Evolutionary conservation across 2,329 filamentous ascomycete genomes (phyloP).

Genomic region (Incumbomyces delicatus): DNA sequence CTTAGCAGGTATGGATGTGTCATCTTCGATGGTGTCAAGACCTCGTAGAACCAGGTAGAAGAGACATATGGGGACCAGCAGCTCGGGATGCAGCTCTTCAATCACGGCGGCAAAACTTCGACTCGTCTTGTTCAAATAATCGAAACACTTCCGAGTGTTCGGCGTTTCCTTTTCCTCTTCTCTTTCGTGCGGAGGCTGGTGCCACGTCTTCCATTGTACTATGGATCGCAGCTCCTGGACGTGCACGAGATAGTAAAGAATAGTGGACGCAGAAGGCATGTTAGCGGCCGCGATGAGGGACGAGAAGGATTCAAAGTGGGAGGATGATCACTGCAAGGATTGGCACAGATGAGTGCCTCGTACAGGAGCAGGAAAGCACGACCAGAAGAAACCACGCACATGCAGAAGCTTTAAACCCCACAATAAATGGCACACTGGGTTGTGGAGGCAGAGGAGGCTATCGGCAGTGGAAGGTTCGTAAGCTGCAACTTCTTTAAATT

Average conservation of each 20-base stretch:
- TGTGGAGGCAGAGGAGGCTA: no score
- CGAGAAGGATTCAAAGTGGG: no score
- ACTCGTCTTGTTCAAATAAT: slow-evolving; percentile 76
- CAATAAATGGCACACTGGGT: neutral
- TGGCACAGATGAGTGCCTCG: neutral
- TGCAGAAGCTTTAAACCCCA: neutral
- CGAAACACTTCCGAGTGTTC: slow-evolving; percentile 72
- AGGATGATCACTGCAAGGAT: no score
- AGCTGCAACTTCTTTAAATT: no score
- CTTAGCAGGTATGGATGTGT: slow-evolving; percentile 77
- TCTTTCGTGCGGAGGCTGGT: slow-evolving; percentile 82
- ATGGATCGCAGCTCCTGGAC: slow-evolving; percentile 70
- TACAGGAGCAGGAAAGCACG: neutral
- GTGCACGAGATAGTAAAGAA: slow-evolving; percentile 65
- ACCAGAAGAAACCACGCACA: no score
- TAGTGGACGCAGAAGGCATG: slow-evolving; percentile 31
- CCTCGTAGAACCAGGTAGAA: slow-evolving; percentile 92
- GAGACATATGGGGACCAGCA: slow-evolving; percentile 75
- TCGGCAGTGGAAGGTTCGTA: no score
- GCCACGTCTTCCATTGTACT: slow-evolving; percentile 95
- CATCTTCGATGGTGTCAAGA: slow-evolving; percentile 96
- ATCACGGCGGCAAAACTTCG: slow-evolving; percentile 91
- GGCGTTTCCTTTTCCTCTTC: slow-evolving; percentile 64
- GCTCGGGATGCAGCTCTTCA: slow-evolving; percentile 86
- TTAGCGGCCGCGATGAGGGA: neutral